Evolutionary conservation across 1,284 basidiomycete genomes (phyloP).

Genomic region (Cryptococcus jaspeensis): DNA sequence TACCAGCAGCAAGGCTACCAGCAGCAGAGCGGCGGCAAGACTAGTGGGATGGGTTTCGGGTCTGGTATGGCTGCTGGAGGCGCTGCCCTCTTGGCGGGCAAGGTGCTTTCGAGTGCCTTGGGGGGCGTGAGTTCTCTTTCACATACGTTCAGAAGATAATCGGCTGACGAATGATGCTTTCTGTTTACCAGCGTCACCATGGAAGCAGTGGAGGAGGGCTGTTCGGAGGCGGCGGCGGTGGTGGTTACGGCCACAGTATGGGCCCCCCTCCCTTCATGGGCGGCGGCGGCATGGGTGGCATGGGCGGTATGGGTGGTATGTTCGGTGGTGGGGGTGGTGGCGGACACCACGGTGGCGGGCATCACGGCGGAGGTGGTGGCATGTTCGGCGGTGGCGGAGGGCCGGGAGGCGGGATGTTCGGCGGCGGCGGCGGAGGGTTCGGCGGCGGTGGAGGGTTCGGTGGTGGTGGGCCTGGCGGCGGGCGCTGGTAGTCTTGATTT

Average conservation of each 20-base stretch:
- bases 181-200: constrained; percentile 5
- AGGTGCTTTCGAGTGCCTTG: constrained; percentile 10
- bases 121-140: constrained; percentile 3
- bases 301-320: constrained; percentile 5
- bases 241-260: constrained; percentile 24
- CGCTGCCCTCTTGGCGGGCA: constrained; percentile 14
- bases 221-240: constrained; percentile 4
- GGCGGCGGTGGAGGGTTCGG: no score
- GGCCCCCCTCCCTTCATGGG: constrained; percentile 41
- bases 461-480: neutral
- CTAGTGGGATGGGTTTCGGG: constrained; percentile 10
- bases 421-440: constrained; percentile 6
- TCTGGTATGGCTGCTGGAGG: constrained; percentile 16
- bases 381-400: constrained; percentile 1
- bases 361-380: constrained; percentile 11
- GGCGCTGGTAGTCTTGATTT: constrained; percentile 4
- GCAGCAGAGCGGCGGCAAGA: constrained; percentile 1
- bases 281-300: constrained; percentile 16
- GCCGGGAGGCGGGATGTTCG: constrained; percentile 2
- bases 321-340: constrained; percentile 10
- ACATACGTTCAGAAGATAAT: neutral
- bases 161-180: neutral
- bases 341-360: neutral
- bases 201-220: constrained; percentile 7
- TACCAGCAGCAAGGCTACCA: constrained; percentile 13